Conservation (phyloP, 2,329 filamentous ascomycete species). For the Botrytis sinoallii region DNA sequence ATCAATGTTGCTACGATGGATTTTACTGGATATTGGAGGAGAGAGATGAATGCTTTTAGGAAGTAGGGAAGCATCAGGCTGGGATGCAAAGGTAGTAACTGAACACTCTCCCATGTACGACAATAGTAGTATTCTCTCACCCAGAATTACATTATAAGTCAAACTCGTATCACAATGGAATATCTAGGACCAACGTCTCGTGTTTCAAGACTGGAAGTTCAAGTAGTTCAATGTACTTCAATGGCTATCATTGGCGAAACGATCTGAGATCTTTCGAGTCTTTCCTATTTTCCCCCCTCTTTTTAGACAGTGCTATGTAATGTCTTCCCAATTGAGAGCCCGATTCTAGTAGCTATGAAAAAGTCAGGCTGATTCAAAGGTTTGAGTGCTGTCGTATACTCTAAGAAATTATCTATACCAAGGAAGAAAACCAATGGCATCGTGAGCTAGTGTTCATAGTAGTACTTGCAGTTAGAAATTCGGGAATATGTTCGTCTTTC, state of each 20-base stretch:
- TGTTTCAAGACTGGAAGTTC: neutral
- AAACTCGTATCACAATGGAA: neutral
- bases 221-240: neutral
- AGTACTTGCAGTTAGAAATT: neutral
- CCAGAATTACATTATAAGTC: neutral
- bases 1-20: conserved; percentile 72
- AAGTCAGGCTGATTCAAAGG: neutral
- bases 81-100: neutral
- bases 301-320: neutral
- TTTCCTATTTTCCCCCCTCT: neutral
- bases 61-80: conserved; percentile 25
- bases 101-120: neutral
- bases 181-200: neutral
- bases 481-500: neutral
- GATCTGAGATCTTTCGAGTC: neutral
- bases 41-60: conserved; percentile 56
- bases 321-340: neutral
- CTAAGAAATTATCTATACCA: neutral
- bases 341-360: neutral
- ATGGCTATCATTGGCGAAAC: neutral
- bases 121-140: neutral
- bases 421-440: neutral
- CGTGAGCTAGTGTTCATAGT: neutral
- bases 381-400: neutral
- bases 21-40: conserved; percentile 79